Percentiles rank a stretch among this genome's conserved stretches.
phyloP scores from a whole-genome alignment of 176 grass and related monocot genomes.

The Themeda triandra region DNA sequence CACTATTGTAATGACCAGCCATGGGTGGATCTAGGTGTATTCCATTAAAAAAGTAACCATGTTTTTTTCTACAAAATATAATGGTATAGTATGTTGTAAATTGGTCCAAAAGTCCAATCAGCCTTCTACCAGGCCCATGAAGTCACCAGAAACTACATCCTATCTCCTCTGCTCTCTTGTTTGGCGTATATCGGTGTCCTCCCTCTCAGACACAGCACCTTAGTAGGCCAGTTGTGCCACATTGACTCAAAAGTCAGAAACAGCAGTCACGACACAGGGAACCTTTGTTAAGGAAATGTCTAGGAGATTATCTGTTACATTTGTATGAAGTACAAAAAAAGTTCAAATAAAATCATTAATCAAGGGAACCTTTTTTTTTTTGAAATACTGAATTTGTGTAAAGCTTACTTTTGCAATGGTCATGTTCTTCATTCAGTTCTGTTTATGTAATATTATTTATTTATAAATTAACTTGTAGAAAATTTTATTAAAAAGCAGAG shows the following conservation, averaged over 20 bases:
- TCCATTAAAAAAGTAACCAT: too few species aligned
- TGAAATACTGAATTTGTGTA: not conserved
- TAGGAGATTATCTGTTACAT: not conserved
- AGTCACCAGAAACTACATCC: too few species aligned
- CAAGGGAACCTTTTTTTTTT: not conserved
- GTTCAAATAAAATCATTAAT: not conserved
- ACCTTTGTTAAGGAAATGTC: not conserved
- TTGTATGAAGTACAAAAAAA: not conserved
- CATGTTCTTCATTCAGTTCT: not conserved
- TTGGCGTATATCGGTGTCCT: too few species aligned
- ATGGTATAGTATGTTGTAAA: too few species aligned
- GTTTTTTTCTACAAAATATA: too few species aligned
- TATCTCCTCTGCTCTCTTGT: too few species aligned
- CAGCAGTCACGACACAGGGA: not conserved
- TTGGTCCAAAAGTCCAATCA: too few species aligned
- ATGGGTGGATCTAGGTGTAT: too few species aligned
- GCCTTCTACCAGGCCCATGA: too few species aligned
- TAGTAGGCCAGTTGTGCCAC: too few species aligned
- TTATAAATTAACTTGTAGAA: constrained; percentile 13
- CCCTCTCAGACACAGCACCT: too few species aligned
- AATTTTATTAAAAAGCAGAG: constrained; percentile 48
- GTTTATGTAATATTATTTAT: not conserved
- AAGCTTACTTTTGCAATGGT: not conserved
- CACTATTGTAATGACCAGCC: not conserved
- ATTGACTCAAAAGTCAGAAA: too few species aligned